Percentiles rank a stretch among this genome's conserved stretches.
Evolutionary conservation across 2,329 filamentous ascomycete species (phyloP).

Genomic region (Colletotrichum costaricense): DNA sequence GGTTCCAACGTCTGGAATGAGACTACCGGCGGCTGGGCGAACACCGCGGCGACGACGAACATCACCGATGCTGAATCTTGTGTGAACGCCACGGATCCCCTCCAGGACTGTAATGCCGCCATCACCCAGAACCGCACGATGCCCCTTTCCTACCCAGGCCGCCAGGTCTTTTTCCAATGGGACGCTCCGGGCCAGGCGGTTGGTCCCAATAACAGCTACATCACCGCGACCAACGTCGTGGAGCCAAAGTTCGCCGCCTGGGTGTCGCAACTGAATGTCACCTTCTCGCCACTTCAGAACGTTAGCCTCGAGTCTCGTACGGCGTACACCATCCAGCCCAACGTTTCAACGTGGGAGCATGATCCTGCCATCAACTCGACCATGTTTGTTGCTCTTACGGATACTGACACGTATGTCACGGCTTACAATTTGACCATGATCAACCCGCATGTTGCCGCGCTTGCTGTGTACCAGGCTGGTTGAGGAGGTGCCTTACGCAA

Average conservation of each 20-base stretch:
- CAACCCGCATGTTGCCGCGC: slow-evolving; percentile 80
- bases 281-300: slow-evolving; percentile 72
- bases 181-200: slow-evolving; percentile 75
- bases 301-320: slow-evolving; percentile 57
- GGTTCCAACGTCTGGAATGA: slow-evolving; percentile 72
- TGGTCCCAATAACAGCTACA: slow-evolving; percentile 86
- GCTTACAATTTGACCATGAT: slow-evolving; percentile 81
- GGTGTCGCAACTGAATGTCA: slow-evolving; percentile 82
- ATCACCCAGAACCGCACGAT: slow-evolving; percentile 76
- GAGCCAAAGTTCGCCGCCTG: slow-evolving; percentile 77
- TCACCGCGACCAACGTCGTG: slow-evolving; percentile 71
- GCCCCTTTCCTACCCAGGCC: slow-evolving; percentile 80
- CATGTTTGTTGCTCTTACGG: slow-evolving; percentile 82
- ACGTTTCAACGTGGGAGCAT: slow-evolving; percentile 72
- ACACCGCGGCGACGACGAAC: slow-evolving; percentile 63
- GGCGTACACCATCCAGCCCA: slow-evolving; percentile 80
- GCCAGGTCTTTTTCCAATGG: slow-evolving; percentile 78
- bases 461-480: slow-evolving; percentile 82
- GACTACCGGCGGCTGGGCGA: slow-evolving; percentile 69
- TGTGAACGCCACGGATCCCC: slow-evolving; percentile 63
- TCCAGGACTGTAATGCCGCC: slow-evolving; percentile 69
- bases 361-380: slow-evolving; percentile 81
- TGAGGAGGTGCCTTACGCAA: slow-evolving; percentile 51
- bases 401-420: slow-evolving; percentile 74
- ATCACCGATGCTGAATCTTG: slow-evolving; percentile 62